Evolutionary conservation across 75 land plant genomes (phyloP).

Genomic region (Picea sitchensis): DNA sequence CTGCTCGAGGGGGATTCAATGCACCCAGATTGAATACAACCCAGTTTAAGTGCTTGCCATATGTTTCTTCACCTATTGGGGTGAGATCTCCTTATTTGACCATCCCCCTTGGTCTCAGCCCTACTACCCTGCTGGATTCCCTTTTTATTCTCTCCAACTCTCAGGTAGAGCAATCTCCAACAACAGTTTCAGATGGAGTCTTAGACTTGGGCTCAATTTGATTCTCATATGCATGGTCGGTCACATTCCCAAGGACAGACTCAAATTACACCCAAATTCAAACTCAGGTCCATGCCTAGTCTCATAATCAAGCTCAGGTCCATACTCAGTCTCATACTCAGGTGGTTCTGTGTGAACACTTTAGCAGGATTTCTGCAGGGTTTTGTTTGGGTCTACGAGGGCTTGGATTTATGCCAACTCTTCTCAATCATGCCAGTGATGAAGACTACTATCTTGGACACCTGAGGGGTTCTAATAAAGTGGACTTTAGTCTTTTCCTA

Average conservation of each 20-base stretch:
- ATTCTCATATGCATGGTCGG: too few species aligned
- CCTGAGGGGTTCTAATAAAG: conserved; percentile 8
- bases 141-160: conserved; percentile 66
- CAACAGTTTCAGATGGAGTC: too few species aligned
- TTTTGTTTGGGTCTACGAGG: not conserved
- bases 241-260: too few species aligned
- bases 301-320: too few species aligned
- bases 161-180: conserved; percentile 25
- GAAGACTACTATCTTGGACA: conserved; percentile 35
- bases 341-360: too few species aligned
- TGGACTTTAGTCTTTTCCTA: conserved; percentile 19
- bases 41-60: conserved; percentile 20
- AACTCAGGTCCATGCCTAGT: too few species aligned
- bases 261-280: too few species aligned
- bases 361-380: too few species aligned
- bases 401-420: conserved; percentile 8
- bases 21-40: conserved; percentile 44
- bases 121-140: conserved; percentile 69
- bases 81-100: conserved; percentile 49
- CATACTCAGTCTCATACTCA: conserved; percentile 11
- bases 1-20: conserved; percentile 61
- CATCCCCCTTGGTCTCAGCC: conserved; percentile 76
- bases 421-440: conserved; percentile 1
- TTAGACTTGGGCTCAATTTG: too few species aligned
- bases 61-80: conserved; percentile 12